Evolutionary conservation across 306 rosid genomes (phyloP), one percentile per base, ranked within the genome.

Genomic region (Quercus robur): DNA sequence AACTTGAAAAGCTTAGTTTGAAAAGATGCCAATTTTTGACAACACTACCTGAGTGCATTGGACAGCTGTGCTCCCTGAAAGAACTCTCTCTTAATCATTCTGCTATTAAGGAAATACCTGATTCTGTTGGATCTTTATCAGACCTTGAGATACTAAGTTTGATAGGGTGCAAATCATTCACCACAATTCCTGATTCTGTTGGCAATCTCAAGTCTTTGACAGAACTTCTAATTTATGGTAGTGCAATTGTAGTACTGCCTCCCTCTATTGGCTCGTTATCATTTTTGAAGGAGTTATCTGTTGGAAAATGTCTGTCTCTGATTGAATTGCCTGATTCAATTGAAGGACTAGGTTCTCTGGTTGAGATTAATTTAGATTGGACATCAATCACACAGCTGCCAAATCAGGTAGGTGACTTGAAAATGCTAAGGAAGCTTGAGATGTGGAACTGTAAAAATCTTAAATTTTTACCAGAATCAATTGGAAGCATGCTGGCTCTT

Each of bases 61-160:
- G 90, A 61, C 75, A 59, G 18, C 61, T 92, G 25, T 59, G 70
- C 58, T 85, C 91, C 82, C 81, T 90, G 75, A 85, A 75, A 75
- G 84, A 77, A 67, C 61, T 92, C 41, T 90, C 91, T 58, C 88
- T 92, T 11, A 23, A 81, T 69, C 1, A 0, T 0, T 77, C 91
- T 31, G 89, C 74, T 31, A 46, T 92, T 66, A 84, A 88, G 64
- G 87, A 86, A 35, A 70, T 92, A 66, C 90, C 89, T 1, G 70
- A 79, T 30, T 84, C 94, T 8, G 23, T 92, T 52, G 90, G 91
- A 55, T 71, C 72, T 41, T 76, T 92, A 76, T 70, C 5, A 68
- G 86, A 84, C 76, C 97, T 92, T 66, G 89, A 87, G 88, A 88
- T 19, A 51, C 86, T 92, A 30, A 77, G 83, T 33, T 74, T 88